Base-by-base conservation (phyloP, 164 flowering plant species). In the Vitis rupestris region DNA sequence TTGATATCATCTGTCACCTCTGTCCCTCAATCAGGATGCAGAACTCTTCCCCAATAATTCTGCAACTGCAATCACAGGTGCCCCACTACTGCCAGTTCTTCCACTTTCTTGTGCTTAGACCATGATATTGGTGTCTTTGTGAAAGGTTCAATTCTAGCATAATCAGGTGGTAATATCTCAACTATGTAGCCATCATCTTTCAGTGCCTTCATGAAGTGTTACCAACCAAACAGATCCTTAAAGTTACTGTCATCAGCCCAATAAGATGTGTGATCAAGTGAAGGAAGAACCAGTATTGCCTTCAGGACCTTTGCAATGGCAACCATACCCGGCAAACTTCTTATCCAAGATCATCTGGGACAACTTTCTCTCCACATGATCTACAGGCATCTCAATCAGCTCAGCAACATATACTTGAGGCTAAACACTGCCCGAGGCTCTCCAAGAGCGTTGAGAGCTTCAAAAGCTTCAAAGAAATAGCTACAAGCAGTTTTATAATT, bases 161-260 rank as follows among this genome's bases (percentile, higher is more conserved):
- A 86, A 57, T 70, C 84, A 55, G 84, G 75, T 30, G 98, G 99
- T 68, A 96, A 76, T 62, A 69, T 69, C 82, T 93, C 97, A 67
- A 96, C 91, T 63, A 93, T 82, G 71, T 87, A 92, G 70, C 93
- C 61, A 63, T 89, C 98, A 74, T 86, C 89, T 78, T 92, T 82
- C 60, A 96, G 83, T 10, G 88, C 83, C 67, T 92, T 88, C 13
- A 96, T 92, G 79, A 96, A 96, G 81, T 93, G 88, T 54, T 81
- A 70, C 99, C 99, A 96, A 63, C 91, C 87, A 81, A 96, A 96
- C 54, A 96, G 82, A 82, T 96, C 98, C 78, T 96, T 96, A 72
- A 96, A 96, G 73, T 95, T 98, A 85, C 99, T 93, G 58, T 89
- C 84, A 83, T 96, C 99, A 17, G 98, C 98, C 99, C 99, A 96